A percentile compares a stretch with the other conserved stretches of the same genome.
Conservation (phyloP, 2,329 filamentous ascomycete genomes). For the Torrubiellomyces zombiae region DNA sequence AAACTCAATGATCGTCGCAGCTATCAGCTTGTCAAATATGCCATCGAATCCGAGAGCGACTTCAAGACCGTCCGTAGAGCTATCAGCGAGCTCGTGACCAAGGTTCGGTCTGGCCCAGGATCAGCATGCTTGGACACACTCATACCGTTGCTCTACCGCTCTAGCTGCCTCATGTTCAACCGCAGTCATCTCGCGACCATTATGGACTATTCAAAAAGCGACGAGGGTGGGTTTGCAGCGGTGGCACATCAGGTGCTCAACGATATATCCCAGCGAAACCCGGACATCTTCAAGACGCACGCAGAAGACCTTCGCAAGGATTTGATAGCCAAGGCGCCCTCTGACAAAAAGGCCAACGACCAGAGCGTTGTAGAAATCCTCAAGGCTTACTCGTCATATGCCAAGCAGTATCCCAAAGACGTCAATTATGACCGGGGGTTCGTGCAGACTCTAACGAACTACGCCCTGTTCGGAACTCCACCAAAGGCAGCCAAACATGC, state of each 20-base stretch:
- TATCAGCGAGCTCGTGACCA: constrained; percentile 75
- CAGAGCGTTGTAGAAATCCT: constrained; percentile 69
- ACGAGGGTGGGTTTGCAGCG: constrained; percentile 60
- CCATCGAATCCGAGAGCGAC: constrained; percentile 71
- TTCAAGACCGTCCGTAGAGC: constrained; percentile 83
- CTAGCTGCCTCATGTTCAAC: constrained; percentile 78
- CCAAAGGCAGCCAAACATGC: constrained; percentile 83
- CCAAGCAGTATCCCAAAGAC: constrained; percentile 69
- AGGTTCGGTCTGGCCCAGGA: constrained; percentile 51
- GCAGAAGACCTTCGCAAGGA: constrained; percentile 82
- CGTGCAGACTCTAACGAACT: constrained; percentile 62
- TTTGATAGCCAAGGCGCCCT: constrained; percentile 65
- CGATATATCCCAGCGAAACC: constrained; percentile 79
- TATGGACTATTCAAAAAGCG: constrained; percentile 70
- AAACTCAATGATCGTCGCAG: constrained; percentile 78
- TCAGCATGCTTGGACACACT: constrained; percentile 62
- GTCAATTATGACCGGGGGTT: constrained; percentile 71
- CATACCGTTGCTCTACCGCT: constrained; percentile 66
- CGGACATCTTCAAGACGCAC: constrained; percentile 82
- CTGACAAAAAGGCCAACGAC: constrained; percentile 49
- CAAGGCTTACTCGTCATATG: constrained; percentile 86
- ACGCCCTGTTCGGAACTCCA: constrained; percentile 67
- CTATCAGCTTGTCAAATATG: constrained; percentile 78
- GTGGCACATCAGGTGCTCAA: constrained; percentile 80
- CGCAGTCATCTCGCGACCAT: constrained; percentile 84